phyloP scores from a whole-genome alignment of 208 protist genomes.

The Acanthamoeba healyi region DNA sequence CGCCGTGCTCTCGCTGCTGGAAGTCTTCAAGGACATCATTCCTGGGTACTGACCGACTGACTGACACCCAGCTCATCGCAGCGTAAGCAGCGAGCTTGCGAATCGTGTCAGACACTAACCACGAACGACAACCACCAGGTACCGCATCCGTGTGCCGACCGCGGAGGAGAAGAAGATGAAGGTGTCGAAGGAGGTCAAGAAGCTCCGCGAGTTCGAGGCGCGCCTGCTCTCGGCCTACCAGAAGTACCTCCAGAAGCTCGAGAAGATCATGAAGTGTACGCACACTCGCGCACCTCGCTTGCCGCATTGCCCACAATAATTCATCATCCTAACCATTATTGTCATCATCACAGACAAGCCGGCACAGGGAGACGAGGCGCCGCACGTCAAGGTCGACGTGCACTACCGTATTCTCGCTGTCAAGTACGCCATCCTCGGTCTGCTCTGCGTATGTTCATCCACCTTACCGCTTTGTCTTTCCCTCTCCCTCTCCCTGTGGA shows the following conservation, averaged over 20 bases:
- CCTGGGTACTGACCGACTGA: too few species aligned
- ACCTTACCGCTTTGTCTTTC: too few species aligned
- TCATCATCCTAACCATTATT: neutral
- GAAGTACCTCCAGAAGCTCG: constrained; percentile 66
- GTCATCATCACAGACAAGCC: constrained; percentile 14
- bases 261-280: constrained; percentile 72
- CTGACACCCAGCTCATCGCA: too few species aligned
- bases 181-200: constrained; percentile 67
- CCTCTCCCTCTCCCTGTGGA: too few species aligned
- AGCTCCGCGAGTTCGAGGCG: constrained; percentile 41
- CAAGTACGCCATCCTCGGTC: too few species aligned
- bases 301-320: too few species aligned
- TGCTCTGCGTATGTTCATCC: neutral
- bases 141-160: constrained; percentile 65
- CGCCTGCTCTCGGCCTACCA: constrained; percentile 57
- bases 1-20: constrained; percentile 58
- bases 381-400: constrained; percentile 64
- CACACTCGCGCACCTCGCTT: neutral
- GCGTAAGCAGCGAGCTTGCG: too few species aligned
- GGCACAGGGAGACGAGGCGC: neutral
- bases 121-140: neutral
- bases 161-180: constrained; percentile 46
- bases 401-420: constrained; percentile 49
- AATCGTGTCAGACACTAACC: neutral
- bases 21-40: constrained; percentile 66